Base-by-base conservation (phyloP, 768 basidiomycete species). In the Kwoniella heveanensis region DNA sequence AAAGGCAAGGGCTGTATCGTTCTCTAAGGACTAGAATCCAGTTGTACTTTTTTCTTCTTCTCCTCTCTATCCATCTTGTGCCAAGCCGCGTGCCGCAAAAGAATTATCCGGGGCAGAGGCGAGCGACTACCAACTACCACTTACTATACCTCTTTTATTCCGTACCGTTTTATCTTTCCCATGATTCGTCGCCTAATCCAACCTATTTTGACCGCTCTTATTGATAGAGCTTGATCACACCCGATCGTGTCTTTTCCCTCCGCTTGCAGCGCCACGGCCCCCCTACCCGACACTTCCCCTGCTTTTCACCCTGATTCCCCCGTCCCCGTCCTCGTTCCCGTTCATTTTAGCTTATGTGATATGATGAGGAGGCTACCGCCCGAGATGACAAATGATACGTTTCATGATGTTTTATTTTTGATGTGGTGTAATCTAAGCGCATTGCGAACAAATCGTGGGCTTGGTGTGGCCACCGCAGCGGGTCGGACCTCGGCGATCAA, bases 1-100 rank as follows among this genome's bases (percentile, higher is more conserved):
- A 65, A 65, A 59, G 60, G 66, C 56, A 72, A 72, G 56, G 69
- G 69, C 24, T 76, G 74, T 57, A 60, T 76, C 60, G 68, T 76
- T 22, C 74, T 76, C 48, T 76, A 71, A 62, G 59, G 46, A 21
- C 48, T 60, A 53, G 62, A 57, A 37, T 48, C 49, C 24, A 64
- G 62, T 64, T 64, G 62, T 64, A 64, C 55, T 48, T 30, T 54
- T 44, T 56, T 44, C 52, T 27, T 48, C n/a, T n/a, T n/a, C n/a
- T n/a, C n/a, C n/a, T n/a, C n/a, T n/a, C n/a, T n/a, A n/a, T n/a
- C n/a, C 44, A 24, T 52, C 25, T 44, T 27, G 49, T 53, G 37
- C n/a, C 44, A 26, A 19, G 53, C 27, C 46, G 29, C 21, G 10
- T 29, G 32, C 29, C 39, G 39, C 39, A 19, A 44, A 44, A 44